phyloP scores from a whole-genome alignment of 2,329 filamentous ascomycete genomes.

The Ceratocystis albifundus region DNA sequence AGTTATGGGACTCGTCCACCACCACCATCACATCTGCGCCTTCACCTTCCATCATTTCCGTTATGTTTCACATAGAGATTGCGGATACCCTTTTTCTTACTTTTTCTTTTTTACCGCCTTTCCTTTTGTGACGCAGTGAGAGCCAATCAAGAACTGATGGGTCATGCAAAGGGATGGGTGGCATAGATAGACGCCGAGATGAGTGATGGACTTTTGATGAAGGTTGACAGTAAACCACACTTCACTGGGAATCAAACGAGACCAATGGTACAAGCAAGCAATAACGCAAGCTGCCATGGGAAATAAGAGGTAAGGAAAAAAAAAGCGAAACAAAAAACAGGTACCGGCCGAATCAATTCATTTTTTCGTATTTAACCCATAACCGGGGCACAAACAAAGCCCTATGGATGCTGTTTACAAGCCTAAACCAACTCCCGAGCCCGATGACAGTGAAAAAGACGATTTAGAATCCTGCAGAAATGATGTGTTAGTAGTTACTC shows the following conservation, averaged over 20 bases:
- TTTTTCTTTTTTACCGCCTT: too few species aligned
- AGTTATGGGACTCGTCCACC: too few species aligned
- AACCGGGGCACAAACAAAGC: slow-evolving; percentile 34
- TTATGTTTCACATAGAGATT: too few species aligned
- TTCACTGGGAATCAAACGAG: neutral
- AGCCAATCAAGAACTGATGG: too few species aligned
- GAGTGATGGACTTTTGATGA: neutral
- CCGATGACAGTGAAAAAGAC: slow-evolving; percentile 33
- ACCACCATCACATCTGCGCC: too few species aligned
- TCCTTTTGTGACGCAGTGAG: too few species aligned
- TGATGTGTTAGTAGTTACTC: neutral
- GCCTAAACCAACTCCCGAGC: slow-evolving; percentile 39
- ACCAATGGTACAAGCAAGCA: neutral
- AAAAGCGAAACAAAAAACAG: slow-evolving; percentile 17
- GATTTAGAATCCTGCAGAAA: slow-evolving; percentile 34
- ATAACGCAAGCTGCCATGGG: neutral
- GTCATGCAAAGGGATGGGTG: too few species aligned
- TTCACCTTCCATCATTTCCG: too few species aligned
- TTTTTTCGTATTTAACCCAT: slow-evolving; percentile 33
- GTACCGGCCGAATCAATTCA: slow-evolving; percentile 24
- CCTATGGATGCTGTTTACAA: slow-evolving; percentile 38
- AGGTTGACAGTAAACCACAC: neutral
- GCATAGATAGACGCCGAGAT: too few species aligned
- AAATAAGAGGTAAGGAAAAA: neutral
- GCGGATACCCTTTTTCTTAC: too few species aligned